Evolutionary conservation across 2,329 filamentous ascomycete species (phyloP).

Genomic region (Trichoderma brevicompactum): DNA sequence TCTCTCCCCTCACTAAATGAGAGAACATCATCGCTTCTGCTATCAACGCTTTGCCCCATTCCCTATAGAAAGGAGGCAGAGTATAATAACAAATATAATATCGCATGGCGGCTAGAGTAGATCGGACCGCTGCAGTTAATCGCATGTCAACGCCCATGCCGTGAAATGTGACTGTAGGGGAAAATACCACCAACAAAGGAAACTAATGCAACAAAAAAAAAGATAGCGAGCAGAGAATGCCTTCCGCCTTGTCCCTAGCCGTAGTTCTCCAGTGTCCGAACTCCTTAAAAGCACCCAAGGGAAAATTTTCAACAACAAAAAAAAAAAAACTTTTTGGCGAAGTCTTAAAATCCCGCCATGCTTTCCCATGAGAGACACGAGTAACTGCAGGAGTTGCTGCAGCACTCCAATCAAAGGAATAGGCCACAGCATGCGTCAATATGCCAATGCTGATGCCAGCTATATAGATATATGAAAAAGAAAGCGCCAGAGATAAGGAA

Average conservation of each 20-base stretch:
- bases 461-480: neutral
- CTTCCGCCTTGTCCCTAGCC: slow-evolving; percentile 8
- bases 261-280: slow-evolving; percentile 32
- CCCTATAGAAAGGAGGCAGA: neutral
- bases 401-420: neutral
- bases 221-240: slow-evolving; percentile 19
- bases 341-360: slow-evolving; percentile 38
- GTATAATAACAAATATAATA: neutral
- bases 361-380: slow-evolving; percentile 37
- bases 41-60: neutral
- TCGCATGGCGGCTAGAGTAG: neutral
- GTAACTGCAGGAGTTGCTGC: neutral
- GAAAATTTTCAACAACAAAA: slow-evolving; percentile 29
- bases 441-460: neutral
- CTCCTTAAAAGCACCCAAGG: slow-evolving; percentile 32
- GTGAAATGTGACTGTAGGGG: neutral
- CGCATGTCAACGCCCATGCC: slow-evolving; percentile 17
- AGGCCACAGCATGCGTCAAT: neutral
- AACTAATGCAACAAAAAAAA: slow-evolving; percentile 19
- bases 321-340: slow-evolving; percentile 32
- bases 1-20: neutral
- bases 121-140: slow-evolving; percentile 1
- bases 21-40: neutral
- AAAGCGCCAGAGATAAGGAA: neutral
- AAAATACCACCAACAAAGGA: slow-evolving; percentile 3